Conservation (phyloP, 2,329 filamentous ascomycete species). For the Grosmannia clavigera region DNA sequence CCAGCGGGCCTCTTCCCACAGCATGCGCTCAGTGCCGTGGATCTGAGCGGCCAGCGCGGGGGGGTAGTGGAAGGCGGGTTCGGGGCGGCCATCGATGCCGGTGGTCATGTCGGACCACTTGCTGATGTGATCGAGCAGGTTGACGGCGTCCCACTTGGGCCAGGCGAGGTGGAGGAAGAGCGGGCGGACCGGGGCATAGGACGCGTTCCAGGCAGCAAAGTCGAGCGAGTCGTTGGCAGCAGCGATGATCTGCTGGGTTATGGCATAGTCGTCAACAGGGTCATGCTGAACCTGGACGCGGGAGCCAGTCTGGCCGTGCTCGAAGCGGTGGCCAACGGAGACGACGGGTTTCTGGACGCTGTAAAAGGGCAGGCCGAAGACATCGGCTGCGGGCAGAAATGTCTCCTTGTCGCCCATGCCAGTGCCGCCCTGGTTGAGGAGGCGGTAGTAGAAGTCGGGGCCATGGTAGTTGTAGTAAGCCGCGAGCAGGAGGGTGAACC, state of each 20-base stretch:
- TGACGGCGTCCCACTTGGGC: constrained; percentile 22
- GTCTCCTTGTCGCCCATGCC: constrained; percentile 38
- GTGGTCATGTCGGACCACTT: constrained; percentile 13
- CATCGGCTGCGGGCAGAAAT: constrained; percentile 29
- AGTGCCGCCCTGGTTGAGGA: constrained; percentile 30
- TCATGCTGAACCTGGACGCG: constrained; percentile 19
- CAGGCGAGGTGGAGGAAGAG: constrained; percentile 24
- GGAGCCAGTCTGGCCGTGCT: constrained; percentile 14
- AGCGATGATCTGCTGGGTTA: neutral
- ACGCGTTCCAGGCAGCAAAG: neutral
- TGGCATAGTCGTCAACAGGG: constrained; percentile 16
- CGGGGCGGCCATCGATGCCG: constrained; percentile 13
- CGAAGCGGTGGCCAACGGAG: constrained; percentile 21
- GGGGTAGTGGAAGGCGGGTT: constrained; percentile 19
- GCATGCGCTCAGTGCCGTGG: constrained; percentile 20
- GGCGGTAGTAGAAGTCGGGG: constrained; percentile 34
- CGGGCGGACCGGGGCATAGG: constrained; percentile 9
- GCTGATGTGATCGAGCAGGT: constrained; percentile 13
- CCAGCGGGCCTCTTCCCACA: constrained; percentile 21
- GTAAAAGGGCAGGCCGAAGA: constrained; percentile 25
- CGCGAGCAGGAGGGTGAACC: constrained; percentile 32
- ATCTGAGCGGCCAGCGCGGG: constrained; percentile 15
- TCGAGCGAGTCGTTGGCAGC: neutral
- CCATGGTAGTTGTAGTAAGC: constrained; percentile 45
- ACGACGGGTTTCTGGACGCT: constrained; percentile 21